Conservation (phyloP, 2,329 filamentous ascomycete species). For the Epichloe scottii region DNA sequence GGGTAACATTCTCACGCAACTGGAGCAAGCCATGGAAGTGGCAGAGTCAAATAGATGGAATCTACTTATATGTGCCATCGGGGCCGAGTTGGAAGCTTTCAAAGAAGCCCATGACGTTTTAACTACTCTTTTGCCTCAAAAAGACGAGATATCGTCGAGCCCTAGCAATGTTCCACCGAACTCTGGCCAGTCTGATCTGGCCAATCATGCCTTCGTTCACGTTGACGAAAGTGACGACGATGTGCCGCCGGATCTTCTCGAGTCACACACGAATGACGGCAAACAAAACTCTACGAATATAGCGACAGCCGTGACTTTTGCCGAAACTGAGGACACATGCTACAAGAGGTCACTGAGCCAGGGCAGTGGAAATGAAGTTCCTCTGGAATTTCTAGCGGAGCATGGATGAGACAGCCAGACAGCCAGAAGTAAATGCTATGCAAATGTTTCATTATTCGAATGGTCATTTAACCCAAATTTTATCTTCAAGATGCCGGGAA, state of each 20-base stretch:
- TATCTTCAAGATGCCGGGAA: too few relatives aligned
- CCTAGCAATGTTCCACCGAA: not conserved
- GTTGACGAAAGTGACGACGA: slow-evolving; percentile 13
- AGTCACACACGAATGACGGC: slow-evolving; percentile 18
- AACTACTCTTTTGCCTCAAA: not conserved
- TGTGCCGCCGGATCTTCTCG: slow-evolving; percentile 15
- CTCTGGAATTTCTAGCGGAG: slow-evolving; percentile 38
- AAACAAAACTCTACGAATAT: slow-evolving; percentile 4
- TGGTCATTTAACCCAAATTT: too few relatives aligned
- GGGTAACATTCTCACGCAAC: slow-evolving; percentile 37
- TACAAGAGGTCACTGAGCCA: slow-evolving; percentile 12
- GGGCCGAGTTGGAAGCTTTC: slow-evolving; percentile 60
- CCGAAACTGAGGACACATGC: not conserved
- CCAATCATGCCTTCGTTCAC: not conserved
- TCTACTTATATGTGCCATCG: slow-evolving; percentile 60
- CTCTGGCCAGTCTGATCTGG: not conserved
- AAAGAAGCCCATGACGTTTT: slow-evolving; percentile 46
- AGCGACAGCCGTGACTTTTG: not conserved
- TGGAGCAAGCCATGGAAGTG: slow-evolving; percentile 40
- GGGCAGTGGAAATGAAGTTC: slow-evolving; percentile 36
- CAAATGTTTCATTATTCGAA: too few relatives aligned
- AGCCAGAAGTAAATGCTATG: not conserved
- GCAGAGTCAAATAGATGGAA: slow-evolving; percentile 59
- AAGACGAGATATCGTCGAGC: not conserved
- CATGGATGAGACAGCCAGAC: slow-evolving; percentile 15